These are phyloP conservation scores for Protomyces pachydermus DNA, from an alignment of 1,139 yeast species.

Conservation along the genomic window DNA sequence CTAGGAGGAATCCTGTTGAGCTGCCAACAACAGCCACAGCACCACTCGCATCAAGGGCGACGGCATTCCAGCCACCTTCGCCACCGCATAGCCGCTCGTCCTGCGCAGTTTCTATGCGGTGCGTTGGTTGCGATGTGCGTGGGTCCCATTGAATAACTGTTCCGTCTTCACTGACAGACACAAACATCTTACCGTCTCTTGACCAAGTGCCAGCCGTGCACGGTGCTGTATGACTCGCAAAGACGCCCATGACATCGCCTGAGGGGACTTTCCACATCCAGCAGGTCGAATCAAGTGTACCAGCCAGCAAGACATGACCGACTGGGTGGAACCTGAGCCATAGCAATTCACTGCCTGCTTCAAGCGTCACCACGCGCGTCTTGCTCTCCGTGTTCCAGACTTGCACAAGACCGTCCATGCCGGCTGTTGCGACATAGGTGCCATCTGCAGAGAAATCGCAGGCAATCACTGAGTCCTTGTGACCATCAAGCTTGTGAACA, in stretches of 20 bases:
- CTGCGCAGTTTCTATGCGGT: constrained; percentile 34
- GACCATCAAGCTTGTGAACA: constrained; percentile 42
- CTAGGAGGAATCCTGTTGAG: constrained; percentile 75
- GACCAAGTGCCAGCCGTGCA: constrained; percentile 48
- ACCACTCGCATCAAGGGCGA: constrained; percentile 33
- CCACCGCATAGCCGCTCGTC: constrained; percentile 71
- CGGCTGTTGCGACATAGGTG: constrained; percentile 74
- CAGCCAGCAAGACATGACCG: constrained; percentile 77
- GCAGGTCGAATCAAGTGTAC: constrained; percentile 87
- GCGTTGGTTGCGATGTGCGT: constrained; percentile 50
- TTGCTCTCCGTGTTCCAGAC: constrained; percentile 60
- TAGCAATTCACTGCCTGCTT: constrained; percentile 77
- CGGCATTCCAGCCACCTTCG: constrained; percentile 46
- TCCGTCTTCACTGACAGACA: constrained; percentile 85
- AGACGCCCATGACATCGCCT: constrained; percentile 49
- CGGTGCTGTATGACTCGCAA: constrained; percentile 60
- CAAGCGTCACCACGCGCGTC: constrained; percentile 52
- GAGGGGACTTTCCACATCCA: constrained; percentile 78
- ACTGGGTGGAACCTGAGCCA: constrained; percentile 80
- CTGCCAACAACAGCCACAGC: constrained; percentile 62
- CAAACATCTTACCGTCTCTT: constrained; percentile 40
- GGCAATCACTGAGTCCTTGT: constrained; percentile 79
- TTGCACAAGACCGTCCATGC: constrained; percentile 83
- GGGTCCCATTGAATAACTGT: constrained; percentile 86
- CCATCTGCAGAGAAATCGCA: constrained; percentile 85